Conservation (phyloP, 176 grass and related monocot species). For the Oryza glumipatula region DNA sequence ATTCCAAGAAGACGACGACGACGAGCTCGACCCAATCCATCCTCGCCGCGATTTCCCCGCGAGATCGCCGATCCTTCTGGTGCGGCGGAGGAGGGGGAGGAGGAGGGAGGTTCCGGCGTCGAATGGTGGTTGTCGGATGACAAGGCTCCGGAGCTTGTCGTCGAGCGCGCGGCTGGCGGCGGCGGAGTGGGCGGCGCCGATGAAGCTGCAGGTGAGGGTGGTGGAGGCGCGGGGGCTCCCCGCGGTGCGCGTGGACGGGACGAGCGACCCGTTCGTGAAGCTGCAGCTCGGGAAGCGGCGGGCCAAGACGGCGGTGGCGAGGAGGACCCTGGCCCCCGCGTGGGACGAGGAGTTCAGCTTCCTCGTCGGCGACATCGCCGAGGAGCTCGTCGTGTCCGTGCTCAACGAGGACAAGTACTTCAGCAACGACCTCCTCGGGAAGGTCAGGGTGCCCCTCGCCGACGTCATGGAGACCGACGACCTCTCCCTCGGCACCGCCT, state of each 20-base stretch:
- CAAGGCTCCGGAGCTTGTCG: slow-evolving; percentile 33
- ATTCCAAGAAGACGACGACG: neutral
- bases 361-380: slow-evolving; percentile 68
- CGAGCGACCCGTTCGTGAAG: slow-evolving; percentile 88
- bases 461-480: slow-evolving; percentile 78
- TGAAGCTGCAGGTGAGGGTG: slow-evolving; percentile 86
- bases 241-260: slow-evolving; percentile 69
- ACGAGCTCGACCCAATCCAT: neutral
- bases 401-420: slow-evolving; percentile 98
- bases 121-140: slow-evolving; percentile 14
- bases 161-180: slow-evolving; percentile 23
- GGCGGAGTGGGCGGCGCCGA: slow-evolving; percentile 36
- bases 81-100: too few relatives aligned
- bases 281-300: slow-evolving; percentile 84
- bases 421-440: slow-evolving; percentile 74
- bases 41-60: too few relatives aligned
- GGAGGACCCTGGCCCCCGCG: slow-evolving; percentile 65
- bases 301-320: slow-evolving; percentile 78
- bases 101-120: neutral
- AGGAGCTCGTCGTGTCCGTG: slow-evolving; percentile 71
- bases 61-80: neutral
- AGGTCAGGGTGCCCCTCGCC: slow-evolving; percentile 62
- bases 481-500: slow-evolving; percentile 71
- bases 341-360: slow-evolving; percentile 97
- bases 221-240: slow-evolving; percentile 77